Evolutionary conservation across 1,139 yeast genomes (phyloP), one percentile per base, ranked within the genome.

Genomic region (Suhomyces maxii): DNA sequence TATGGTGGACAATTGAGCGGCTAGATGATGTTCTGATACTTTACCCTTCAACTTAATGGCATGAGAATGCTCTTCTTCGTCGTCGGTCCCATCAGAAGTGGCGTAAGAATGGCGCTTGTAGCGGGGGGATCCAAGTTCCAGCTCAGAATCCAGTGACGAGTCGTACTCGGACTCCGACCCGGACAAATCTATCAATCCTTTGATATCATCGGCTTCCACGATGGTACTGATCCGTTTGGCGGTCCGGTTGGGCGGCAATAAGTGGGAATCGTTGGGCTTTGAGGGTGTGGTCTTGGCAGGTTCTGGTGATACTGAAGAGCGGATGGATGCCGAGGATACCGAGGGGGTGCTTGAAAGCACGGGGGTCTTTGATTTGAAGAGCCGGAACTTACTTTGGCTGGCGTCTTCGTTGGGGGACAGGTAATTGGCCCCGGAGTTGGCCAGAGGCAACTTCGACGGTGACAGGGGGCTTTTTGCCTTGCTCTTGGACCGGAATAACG

Each of bases 51-150:
- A 49, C 39, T 65, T 64, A 10, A 67, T 49, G 9, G 60, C 59
- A 47, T 69, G 75, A 8, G 55, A 42, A 46, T 70, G 76, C 40
- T 63, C 59, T 45, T 64, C 68, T 10, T 47, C 46, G 13, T 52
- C 55, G 14, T 44, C 48, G 55, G 67, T 67, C 7, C 26, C 12
- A 53, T 67, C 67, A 44, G 59, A 53, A 35, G 42, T 58, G 55
- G 57, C 64, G 8, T 59, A 65, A 9, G 57, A 39, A 12, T 40
- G 28, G 59, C 39, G 23, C 23, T 6, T 23, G 13, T 25, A 12
- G 33, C 9, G 33, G 33, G 11, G 4, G 10, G 59, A 63, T 23
- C 56, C 60, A 31, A 10, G 11, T 25, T 45, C 49, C 40, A 32
- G 35, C 36, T 44, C 47, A n/a, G 39, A 40, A 8, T 45, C 51